Base-by-base conservation (phyloP, 1,284 basidiomycete genomes). In the Naganishia cerealis region DNA sequence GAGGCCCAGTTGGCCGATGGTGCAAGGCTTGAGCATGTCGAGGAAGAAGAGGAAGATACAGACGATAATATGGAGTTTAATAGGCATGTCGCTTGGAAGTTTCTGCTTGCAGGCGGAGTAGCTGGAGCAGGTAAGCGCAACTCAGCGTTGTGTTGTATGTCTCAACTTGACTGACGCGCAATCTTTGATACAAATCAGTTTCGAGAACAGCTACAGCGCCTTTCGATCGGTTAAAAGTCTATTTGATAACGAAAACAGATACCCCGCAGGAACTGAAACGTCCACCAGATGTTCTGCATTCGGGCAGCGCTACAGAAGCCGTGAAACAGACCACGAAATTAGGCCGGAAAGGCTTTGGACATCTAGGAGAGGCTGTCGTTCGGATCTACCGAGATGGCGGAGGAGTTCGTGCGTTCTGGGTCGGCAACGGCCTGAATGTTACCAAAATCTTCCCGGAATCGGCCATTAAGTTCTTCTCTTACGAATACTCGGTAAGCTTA, bases 401-500 rank as follows among this genome's bases (percentile, higher is more conserved):
- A 1, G 85, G 96, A 3, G 74, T 97, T 16, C 84, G 88, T 55
- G 92, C 90, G 2, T 99, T 99, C 79, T 99, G 96, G 95, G 92
- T 85, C 5, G 85, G 85, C 26, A 86, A 86, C 73, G 84, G 85
- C 3, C 73, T 86, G 63, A 81, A 81, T 70, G 78, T 81, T 24
- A 85, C 88, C 66, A 99, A 99, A 83, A 97, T 99, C 73, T 91
- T 98, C 73, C 95, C 90, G 82, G 94, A 98, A 83, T 94, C 90
- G 53, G 96, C 96, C 21, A 98, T 99, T 86, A 99, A 98, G 81
- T 99, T 99, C 82, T 88, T 96, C 74, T 82, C 90, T 8, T 99
- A 98, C 80, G 96, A 99, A 81, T 91, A 91, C 71, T 88, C 91
- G 65, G 90, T 92, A 74, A 80, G 87, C 86, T 8, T 26, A 46